Conservation (phyloP, 768 basidiomycete species). For the Boletus sp. region DNA sequence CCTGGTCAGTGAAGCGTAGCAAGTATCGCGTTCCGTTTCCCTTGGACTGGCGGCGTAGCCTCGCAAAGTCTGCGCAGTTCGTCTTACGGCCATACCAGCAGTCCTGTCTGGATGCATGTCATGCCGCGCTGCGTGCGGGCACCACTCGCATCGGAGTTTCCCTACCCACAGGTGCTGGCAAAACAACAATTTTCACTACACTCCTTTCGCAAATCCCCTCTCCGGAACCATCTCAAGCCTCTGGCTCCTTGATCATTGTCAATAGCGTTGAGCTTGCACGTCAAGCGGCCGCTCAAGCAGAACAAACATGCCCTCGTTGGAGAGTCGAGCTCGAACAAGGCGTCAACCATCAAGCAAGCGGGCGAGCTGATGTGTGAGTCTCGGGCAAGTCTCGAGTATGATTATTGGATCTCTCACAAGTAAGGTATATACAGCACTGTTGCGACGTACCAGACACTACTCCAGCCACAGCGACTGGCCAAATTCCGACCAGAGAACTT, state of each 20-base stretch:
- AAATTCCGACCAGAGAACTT: conserved; percentile 71
- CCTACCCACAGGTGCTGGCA: conserved; percentile 81
- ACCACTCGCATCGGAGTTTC: conserved; percentile 78
- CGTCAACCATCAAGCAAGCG: conserved; percentile 66
- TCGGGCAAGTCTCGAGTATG: conserved; percentile 1
- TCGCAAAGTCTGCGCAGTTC: conserved; percentile 9
- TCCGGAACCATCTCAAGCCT: conserved; percentile 44
- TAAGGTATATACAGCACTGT: conserved; percentile 55
- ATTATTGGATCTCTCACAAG: neutral
- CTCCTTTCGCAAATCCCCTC: conserved; percentile 65
- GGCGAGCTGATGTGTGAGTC: conserved; percentile 77
- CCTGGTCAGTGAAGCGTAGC: neutral
- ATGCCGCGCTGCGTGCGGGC: conserved; percentile 67
- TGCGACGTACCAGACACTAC: conserved; percentile 86
- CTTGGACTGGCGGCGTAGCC: conserved; percentile 2
- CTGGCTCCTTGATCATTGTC: conserved; percentile 76
- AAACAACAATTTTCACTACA: conserved; percentile 90
- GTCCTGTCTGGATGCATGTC: conserved; percentile 73
- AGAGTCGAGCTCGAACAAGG: conserved; percentile 94
- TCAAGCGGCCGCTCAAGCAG: conserved; percentile 78
- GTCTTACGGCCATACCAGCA: conserved; percentile 86
- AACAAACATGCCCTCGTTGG: conserved; percentile 65
- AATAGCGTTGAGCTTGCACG: conserved; percentile 87
- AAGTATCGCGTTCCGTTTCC: neutral
- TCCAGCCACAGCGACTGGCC: conserved; percentile 56